phyloP scores from a whole-genome alignment of 306 rosid genomes.

The Adenanthera pavonina region DNA sequence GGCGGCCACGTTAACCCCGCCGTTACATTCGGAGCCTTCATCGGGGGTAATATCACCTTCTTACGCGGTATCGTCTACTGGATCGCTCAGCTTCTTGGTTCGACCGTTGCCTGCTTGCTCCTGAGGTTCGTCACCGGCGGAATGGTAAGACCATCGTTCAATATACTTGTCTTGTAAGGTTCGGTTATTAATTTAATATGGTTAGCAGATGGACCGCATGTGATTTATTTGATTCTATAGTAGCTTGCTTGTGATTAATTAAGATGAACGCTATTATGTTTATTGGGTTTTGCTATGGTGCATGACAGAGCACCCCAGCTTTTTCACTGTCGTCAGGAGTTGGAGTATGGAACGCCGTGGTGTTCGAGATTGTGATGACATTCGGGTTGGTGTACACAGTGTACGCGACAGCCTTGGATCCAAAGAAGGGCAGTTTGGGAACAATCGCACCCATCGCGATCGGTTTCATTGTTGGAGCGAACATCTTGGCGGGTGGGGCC shows the following conservation, averaged over 20 bases:
- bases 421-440: slow-evolving; percentile 78
- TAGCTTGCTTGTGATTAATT: not conserved
- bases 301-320: slow-evolving; percentile 60
- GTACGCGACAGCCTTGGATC: slow-evolving; percentile 88
- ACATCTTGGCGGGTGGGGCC: slow-evolving; percentile 84
- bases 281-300: slow-evolving; percentile 22
- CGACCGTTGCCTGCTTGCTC: slow-evolving; percentile 69
- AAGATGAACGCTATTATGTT: not conserved
- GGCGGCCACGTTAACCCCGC: slow-evolving; percentile 98
- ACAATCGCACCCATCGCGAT: slow-evolving; percentile 84
- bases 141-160: slow-evolving; percentile 46
- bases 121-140: slow-evolving; percentile 64
- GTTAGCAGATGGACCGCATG: not conserved
- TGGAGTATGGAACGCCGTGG: slow-evolving; percentile 73
- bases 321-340: slow-evolving; percentile 64
- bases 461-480: slow-evolving; percentile 94
- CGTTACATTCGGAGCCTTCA: slow-evolving; percentile 84
- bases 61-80: slow-evolving; percentile 78
- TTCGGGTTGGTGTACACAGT: slow-evolving; percentile 93
- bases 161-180: not conserved
- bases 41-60: slow-evolving; percentile 83
- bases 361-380: slow-evolving; percentile 87
- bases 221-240: not conserved
- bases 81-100: slow-evolving; percentile 88
- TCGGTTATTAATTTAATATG: not conserved